Base-by-base conservation (phyloP, 2,329 filamentous ascomycete genomes). In the Aspergillus vadensis region DNA sequence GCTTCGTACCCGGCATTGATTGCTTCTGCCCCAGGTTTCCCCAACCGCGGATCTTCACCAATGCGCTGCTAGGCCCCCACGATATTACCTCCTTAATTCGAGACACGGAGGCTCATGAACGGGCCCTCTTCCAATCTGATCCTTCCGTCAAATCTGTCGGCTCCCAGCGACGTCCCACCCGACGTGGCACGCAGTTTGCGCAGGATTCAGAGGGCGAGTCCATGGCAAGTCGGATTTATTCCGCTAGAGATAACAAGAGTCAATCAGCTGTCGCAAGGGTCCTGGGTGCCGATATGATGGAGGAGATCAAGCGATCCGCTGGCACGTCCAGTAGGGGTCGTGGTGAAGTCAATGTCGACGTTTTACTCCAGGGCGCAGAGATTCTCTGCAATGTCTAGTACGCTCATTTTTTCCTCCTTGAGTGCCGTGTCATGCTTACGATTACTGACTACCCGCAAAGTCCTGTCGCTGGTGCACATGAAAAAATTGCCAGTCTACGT, bases 61-160 rank as follows among this genome's bases (percentile, higher is more conserved):
- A 96, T 75, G 92, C 95, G 36, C 85, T 99, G 41, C 87, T 98
- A 52, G 88, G 89, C 59, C 88, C 88, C 67, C 89, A 93, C 76
- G 95, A 99, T 76, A 98, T 99, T 68, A 98, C 95, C 4, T 86
- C 91, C 12, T 82, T 99, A 51, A 97, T 99, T 71, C 91, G 95
- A 62, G 95, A 99, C 75, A 97, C 94, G 3, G 95, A 99, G 77
- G 81, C 90, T 21, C 94, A 98, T 79, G 95, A 99, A 76, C 90
- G 93, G 70, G 94, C 94, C 6, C 86, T 99, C 17, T 99, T 98
- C 81, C 96, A 94, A 39, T 88, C 97, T 0, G 92, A 94, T 1
- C 87, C 91, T 0, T 86, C 90, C 0, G 83, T 79, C 5, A 82
- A 83, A 3, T 43, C 79, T 70, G 54, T 77, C 71, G 64, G 80